Base-by-base conservation (phyloP, 2,329 filamentous ascomycete genomes). In the Ophiostoma angusticollis region DNA sequence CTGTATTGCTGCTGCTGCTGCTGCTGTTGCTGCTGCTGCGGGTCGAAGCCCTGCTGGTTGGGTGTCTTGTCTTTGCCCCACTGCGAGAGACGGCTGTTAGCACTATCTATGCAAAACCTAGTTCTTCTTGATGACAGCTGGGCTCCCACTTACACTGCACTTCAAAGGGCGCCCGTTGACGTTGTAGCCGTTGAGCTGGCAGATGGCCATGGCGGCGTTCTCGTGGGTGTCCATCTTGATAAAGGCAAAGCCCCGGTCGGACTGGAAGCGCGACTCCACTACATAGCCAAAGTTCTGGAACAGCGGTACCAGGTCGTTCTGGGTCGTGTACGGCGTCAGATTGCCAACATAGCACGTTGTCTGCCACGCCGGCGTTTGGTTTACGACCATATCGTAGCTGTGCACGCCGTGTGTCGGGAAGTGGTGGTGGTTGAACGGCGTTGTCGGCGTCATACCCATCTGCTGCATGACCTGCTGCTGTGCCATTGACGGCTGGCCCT, bases 191-290 rank as follows among this genome's bases (percentile, higher is more conserved):
- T 89, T 96, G 55, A 98, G 72, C 58, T 96, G 87, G 63, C 91
- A 98, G 55, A 98, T 98, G 24, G 87, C 86, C 82, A 94, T 94
- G 39, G 91, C 87, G 3, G 91, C 91, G 55, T 95, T 95, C 65
- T 98, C 91, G 55, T 98, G 91, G 6, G 79, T 82, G 58, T 98
- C 91, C 87, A 98, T 94, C 70, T 98, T 98, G 61, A 98, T 85
- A 59, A 98, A 98, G 7, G 91, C 86, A 58, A 98, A 98, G 12
- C 91, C 91, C 50, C 91, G 84, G 59, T 98, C 91, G 40, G 91
- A 86, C 64, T 98, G 91, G 72, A 98, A 93, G 44, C 91, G 84
- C 36, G 89, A 95, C 64, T 98, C 91, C 37, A 93, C 83, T 31
- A 98, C 91, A 54, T 85, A 96, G 41, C 91, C 91, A 57, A 96